Conservation (phyloP, 2,329 filamentous ascomycete genomes). For the Lojkania enalia region DNA sequence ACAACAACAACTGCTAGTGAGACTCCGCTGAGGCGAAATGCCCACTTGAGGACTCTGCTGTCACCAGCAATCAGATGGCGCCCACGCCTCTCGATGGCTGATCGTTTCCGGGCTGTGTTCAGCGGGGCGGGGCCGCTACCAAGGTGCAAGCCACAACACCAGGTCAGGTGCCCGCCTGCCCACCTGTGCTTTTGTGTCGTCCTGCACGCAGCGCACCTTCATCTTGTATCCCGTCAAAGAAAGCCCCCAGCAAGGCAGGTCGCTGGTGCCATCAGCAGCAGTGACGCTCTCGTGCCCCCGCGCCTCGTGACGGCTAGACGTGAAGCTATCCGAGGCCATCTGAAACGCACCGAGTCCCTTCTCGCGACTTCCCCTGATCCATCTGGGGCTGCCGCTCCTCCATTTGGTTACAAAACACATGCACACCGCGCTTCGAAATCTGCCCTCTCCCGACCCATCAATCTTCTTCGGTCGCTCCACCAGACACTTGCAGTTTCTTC, state of each 20-base stretch:
- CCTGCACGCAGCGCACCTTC: background rate
- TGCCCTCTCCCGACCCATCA: conserved; percentile 16
- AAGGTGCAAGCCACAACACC: no score
- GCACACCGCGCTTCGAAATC: conserved; percentile 22
- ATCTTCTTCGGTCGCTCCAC: conserved; percentile 12
- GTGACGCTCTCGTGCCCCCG: background rate
- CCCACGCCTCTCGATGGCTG: no score
- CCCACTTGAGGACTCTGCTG: no score
- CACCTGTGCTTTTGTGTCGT: no score
- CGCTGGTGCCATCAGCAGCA: no score
- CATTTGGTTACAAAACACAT: conserved; percentile 35
- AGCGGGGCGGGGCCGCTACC: no score
- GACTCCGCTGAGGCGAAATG: no score
- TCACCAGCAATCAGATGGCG: no score
- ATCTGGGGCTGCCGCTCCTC: conserved; percentile 18
- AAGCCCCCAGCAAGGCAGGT: background rate
- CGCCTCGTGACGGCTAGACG: background rate
- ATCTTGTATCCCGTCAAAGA: background rate
- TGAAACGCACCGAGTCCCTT: conserved; percentile 33
- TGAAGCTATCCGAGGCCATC: conserved; percentile 15
- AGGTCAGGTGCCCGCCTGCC: no score
- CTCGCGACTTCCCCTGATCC: conserved; percentile 37
- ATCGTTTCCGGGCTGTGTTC: no score
- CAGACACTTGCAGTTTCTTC: conserved; percentile 11
- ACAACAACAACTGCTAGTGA: no score